These are phyloP conservation scores for Shiraia sp. DNA, from an alignment of 2,329 filamentous ascomycete species.

Conservation along the genomic window DNA sequence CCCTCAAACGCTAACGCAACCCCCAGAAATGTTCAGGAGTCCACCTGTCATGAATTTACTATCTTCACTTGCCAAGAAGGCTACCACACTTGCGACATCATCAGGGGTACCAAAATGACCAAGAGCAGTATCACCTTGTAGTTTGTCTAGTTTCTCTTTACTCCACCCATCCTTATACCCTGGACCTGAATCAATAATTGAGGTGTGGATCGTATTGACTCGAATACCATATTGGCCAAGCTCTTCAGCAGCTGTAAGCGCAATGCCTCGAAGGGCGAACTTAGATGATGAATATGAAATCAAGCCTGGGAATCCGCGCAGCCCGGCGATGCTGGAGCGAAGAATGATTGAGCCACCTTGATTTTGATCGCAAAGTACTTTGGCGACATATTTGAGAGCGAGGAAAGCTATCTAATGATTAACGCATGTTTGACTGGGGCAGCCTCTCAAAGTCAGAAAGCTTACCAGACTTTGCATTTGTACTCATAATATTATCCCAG, in stretches of 20 bases:
- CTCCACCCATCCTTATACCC: constrained; percentile 43
- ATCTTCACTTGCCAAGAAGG: constrained; percentile 46
- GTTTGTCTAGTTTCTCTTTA: constrained; percentile 38
- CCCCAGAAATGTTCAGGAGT: constrained; percentile 40
- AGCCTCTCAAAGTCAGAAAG: neutral
- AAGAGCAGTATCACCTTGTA: constrained; percentile 39
- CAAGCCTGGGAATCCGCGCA: constrained; percentile 44
- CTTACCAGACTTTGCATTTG: constrained; percentile 46
- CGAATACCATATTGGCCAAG: constrained; percentile 44
- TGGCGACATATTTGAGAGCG: constrained; percentile 42
- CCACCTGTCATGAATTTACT: constrained; percentile 46
- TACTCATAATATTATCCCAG: constrained; percentile 43
- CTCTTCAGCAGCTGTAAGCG: constrained; percentile 44
- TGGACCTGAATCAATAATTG: constrained; percentile 41
- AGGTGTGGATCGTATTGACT: constrained; percentile 48
- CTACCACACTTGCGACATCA: constrained; percentile 45
- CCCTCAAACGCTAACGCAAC: constrained; percentile 32
- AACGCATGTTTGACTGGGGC: neutral
- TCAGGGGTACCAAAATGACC: constrained; percentile 43
- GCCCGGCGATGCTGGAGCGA: constrained; percentile 45
- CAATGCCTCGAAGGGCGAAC: constrained; percentile 46
- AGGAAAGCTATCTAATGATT: constrained; percentile 36
- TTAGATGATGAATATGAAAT: constrained; percentile 44
- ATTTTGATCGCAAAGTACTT: constrained; percentile 36
- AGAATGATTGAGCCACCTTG: constrained; percentile 46